Evolutionary conservation across 2,329 filamentous ascomycete species (phyloP).

Genomic region (Alternaria gaisen): DNA sequence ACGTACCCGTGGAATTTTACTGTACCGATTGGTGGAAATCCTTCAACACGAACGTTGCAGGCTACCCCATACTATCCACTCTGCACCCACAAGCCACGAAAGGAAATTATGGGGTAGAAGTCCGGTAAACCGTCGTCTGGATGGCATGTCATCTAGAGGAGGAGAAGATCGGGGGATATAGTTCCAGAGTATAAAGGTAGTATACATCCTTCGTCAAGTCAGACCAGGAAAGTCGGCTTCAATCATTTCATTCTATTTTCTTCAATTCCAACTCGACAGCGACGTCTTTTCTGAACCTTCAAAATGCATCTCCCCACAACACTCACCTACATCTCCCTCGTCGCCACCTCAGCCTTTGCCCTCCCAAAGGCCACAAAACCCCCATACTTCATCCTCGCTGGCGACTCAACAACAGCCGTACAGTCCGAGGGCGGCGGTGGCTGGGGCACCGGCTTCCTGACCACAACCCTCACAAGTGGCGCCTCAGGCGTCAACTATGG

Average conservation of each 20-base stretch:
- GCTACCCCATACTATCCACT: neutral
- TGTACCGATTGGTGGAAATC: conserved; percentile 21
- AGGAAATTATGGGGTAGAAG: neutral
- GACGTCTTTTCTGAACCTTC: neutral
- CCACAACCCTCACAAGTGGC: conserved; percentile 55
- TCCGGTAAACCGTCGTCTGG: neutral
- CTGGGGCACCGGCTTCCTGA: conserved; percentile 67
- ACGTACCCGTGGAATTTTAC: neutral
- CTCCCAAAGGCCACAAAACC: conserved; percentile 16
- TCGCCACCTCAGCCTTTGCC: conserved; percentile 4
- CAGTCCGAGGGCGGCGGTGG: conserved; percentile 45
- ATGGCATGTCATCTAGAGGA: neutral
- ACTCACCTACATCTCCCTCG: conserved; percentile 4
- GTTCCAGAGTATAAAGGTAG: neutral
- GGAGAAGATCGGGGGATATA: neutral
- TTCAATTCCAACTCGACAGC: too few relatives aligned
- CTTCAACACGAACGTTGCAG: neutral
- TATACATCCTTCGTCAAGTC: neutral
- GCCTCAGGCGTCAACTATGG: conserved; percentile 65
- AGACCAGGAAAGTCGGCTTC: neutral
- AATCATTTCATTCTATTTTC: neutral
- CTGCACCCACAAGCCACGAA: neutral
- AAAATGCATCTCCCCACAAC: conserved; percentile 9
- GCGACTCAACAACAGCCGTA: conserved; percentile 49
- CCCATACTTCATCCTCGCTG: conserved; percentile 45